phyloP scores from a whole-genome alignment of 2,329 filamentous ascomycete genomes.

The Colletotrichum neosansevieriae region DNA sequence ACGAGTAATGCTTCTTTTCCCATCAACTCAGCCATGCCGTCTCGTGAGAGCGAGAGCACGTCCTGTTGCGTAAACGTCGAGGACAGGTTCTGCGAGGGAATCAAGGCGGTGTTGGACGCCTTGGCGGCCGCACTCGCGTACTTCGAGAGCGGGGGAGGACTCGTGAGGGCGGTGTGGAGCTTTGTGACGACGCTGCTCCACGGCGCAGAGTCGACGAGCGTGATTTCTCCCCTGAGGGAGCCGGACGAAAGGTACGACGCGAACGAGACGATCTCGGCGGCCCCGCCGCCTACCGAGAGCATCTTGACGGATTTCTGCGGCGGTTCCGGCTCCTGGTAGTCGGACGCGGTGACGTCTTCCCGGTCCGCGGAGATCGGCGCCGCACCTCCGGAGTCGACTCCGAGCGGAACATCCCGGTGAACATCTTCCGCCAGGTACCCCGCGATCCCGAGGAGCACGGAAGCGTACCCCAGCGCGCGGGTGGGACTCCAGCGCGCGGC shows the following conservation, averaged over 20 bases:
- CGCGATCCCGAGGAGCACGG: constrained; percentile 59
- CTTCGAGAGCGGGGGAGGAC: constrained; percentile 61
- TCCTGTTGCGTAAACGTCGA: constrained; percentile 62
- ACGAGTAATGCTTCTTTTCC: constrained; percentile 65
- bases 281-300: constrained; percentile 67
- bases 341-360: neutral
- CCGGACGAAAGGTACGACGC: constrained; percentile 54
- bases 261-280: constrained; percentile 71
- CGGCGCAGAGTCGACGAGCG: constrained; percentile 83
- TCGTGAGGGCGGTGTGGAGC: constrained; percentile 69
- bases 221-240: constrained; percentile 56
- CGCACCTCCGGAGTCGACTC: neutral
- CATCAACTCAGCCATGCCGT: constrained; percentile 50
- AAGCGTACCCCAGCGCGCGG: constrained; percentile 83
- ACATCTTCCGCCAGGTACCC: constrained; percentile 47
- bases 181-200: constrained; percentile 75
- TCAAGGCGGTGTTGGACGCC: constrained; percentile 59
- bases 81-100: constrained; percentile 53
- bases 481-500: constrained; percentile 92
- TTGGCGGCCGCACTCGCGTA: constrained; percentile 63
- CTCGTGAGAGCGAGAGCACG: constrained; percentile 56
- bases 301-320: constrained; percentile 49
- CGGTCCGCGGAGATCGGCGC: neutral
- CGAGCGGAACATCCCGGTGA: neutral
- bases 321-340: neutral